Evolutionary conservation across 116 monocot genomes (phyloP), one percentile per base, ranked within the genome.

Genomic region (Iris pallida): DNA sequence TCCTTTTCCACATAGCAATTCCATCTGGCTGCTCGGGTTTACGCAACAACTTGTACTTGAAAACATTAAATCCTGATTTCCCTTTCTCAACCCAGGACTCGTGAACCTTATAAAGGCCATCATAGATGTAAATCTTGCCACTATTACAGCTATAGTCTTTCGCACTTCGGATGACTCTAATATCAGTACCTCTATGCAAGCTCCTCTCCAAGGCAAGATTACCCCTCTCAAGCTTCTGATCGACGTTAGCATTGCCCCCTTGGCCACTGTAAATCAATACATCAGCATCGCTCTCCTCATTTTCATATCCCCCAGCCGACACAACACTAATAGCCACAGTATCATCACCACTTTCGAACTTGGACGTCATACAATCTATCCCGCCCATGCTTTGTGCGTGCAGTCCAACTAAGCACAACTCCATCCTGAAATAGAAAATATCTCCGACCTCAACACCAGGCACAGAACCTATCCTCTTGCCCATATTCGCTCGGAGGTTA

Each of bases 381-480:
- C 98, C 98, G n/a, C 60, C 90, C 81, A 93, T 88, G 65, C 71
- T 84, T 9, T 64, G 98, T 13, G 74, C 16, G 72, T 98, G 90
- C 69, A 98, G 67, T 5, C 98, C 98, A 53, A 88, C 67, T 47
- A 98, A 61, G 46, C 90, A 86, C 64, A 93, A 64, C 70, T 98
- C 98, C 53, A 93, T 82, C 71, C 98, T 81, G 66, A 98, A 98
- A 63, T 90, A 98, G 76, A 90, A 92, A 14, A 93, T 92, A 69
- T 98, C 98, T 43, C 93, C 90, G 6, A 98, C 65, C 62, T 85
- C 85, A 63, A 93, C 71, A 2, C 98, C 98, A 4, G 90, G 92
- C 15, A 90, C 73, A 4, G 52, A 4, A 5, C 97, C 90, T 59
- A 90, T 69, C 47, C 78, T 77, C 74, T 90, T 93, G 5, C 49